phyloP scores from a whole-genome alignment of 495 filamentous ascomycete genomes.

The Talaromyces nanjingensis region DNA sequence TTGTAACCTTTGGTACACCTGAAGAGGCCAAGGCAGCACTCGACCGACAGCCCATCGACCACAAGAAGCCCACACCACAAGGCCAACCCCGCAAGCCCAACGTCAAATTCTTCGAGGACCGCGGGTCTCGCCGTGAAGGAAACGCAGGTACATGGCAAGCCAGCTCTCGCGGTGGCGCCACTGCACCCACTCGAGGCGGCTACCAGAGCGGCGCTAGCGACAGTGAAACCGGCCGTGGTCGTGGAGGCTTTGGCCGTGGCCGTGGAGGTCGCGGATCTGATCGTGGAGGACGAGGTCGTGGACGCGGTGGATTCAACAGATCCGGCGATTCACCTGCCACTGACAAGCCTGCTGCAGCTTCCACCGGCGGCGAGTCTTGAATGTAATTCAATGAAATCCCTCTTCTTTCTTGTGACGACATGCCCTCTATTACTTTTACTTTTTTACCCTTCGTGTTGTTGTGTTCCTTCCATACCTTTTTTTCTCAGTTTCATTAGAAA shows the following conservation, averaged over 20 bases:
- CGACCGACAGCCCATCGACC: constrained; percentile 61
- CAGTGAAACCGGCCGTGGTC: constrained; percentile 58
- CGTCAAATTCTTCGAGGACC: constrained; percentile 72
- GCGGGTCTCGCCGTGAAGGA: constrained; percentile 42
- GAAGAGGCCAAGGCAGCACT: constrained; percentile 76
- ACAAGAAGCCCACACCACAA: constrained; percentile 57
- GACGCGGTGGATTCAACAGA: constrained; percentile 33
- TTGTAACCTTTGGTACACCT: constrained; percentile 68
- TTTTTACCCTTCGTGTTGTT: constrained; percentile 5
- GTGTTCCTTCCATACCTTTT: neutral
- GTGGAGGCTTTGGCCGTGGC: constrained; percentile 41
- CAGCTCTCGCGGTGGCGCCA: constrained; percentile 52
- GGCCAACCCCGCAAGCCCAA: constrained; percentile 64
- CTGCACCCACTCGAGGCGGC: constrained; percentile 50
- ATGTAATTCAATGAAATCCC: constrained; percentile 4
- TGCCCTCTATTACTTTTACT: constrained; percentile 9
- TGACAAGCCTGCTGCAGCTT: constrained; percentile 36
- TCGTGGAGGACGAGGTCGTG: constrained; percentile 26
- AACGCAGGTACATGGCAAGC: constrained; percentile 70
- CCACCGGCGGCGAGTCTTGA: constrained; percentile 8
- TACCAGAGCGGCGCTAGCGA: constrained; percentile 80
- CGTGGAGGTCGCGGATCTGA: constrained; percentile 38
- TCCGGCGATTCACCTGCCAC: constrained; percentile 43
- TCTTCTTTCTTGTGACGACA: constrained; percentile 10
- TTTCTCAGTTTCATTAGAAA: constrained; percentile 10